Evolutionary conservation across 345 rosid genomes (phyloP), one percentile per base, ranked within the genome.

Genomic region (Pelargonium nanum): DNA sequence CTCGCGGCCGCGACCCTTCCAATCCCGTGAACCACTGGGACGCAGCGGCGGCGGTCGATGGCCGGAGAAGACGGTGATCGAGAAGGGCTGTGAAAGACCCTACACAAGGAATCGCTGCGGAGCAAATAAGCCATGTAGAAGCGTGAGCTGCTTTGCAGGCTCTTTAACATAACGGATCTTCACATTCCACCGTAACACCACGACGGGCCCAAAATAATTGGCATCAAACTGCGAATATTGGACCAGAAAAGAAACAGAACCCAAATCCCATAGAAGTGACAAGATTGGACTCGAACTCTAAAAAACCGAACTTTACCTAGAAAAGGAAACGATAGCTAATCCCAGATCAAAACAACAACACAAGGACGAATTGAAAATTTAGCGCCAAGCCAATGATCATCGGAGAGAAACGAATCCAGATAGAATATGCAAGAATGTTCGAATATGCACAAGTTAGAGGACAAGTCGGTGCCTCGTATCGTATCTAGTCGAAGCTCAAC

Each of bases 61-160:
- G 15, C 9, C 48, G 48, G 48, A 40, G 48, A 15, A 40, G 48
- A 17, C 48, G 48, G 16, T 0, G 65, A 53, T 4, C 24, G 66
- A 21, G 65, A 23, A 22, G 26, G 30, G 24, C 23, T 45, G 30
- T 70, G 70, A 53, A 77, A 55, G 1, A 59, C 59, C 22, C 56
- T 67, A n/a, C 26, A 55, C 10, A 67, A 70, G 44, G 53, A 59
- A 55, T 70, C 70, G 51, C 34, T 55, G 24, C 44, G 75, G 58
- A 61, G 59, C 55, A 63, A 26, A 72, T 16, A 58, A 53, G 70
- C 48, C 77, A 40, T 40, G 48, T 40, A 40, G 48, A 40, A 40
- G 48, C 48, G 48, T 40, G 15, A 15, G 21, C 22, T 52, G 55
- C 55, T 52, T 40, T 40, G 48, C 48, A 9, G 48, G 16, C 17